Percentiles rank a stretch among this genome's conserved stretches.
phyloP scores from a whole-genome alignment of 2,329 filamentous ascomycete species.

The Penicillium rolfsii region DNA sequence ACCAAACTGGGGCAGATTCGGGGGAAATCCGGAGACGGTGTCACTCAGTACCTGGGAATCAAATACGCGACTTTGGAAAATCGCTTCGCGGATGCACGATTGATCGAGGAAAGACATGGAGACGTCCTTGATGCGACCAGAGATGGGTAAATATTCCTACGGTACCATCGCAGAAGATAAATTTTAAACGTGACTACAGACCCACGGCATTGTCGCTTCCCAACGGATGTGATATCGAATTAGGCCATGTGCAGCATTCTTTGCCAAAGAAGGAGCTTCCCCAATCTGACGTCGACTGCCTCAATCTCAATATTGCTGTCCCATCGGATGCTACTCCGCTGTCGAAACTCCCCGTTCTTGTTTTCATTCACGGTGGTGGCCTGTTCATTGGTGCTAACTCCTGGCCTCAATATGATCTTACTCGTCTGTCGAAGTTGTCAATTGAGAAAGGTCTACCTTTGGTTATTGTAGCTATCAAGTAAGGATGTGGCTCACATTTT shows the following conservation, averaged over 20 bases:
- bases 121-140: constrained; percentile 38
- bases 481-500: constrained; percentile 11
- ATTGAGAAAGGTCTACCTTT: constrained; percentile 50
- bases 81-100: constrained; percentile 39
- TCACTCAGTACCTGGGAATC: constrained; percentile 42
- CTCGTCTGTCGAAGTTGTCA: constrained; percentile 51
- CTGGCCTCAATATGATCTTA: constrained; percentile 57
- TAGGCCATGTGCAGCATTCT: constrained; percentile 54
- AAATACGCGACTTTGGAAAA: constrained; percentile 44
- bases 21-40: constrained; percentile 32
- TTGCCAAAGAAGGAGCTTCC: constrained; percentile 45
- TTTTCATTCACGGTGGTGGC: constrained; percentile 59
- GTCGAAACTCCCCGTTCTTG: constrained; percentile 53
- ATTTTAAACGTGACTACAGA: constrained; percentile 23
- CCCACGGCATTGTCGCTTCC: constrained; percentile 47
- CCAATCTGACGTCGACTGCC: constrained; percentile 54
- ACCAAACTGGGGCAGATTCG: constrained; percentile 35
- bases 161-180: background rate
- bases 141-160: constrained; percentile 37
- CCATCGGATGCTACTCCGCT: constrained; percentile 36
- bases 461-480: constrained; percentile 53
- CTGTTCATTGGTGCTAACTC: constrained; percentile 55
- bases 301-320: constrained; percentile 58
- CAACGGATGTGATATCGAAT: constrained; percentile 51
- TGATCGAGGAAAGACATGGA: constrained; percentile 32